phyloP scores from a whole-genome alignment of 202 grass and related monocot genomes.

The Cymbopogon flexuosus region DNA sequence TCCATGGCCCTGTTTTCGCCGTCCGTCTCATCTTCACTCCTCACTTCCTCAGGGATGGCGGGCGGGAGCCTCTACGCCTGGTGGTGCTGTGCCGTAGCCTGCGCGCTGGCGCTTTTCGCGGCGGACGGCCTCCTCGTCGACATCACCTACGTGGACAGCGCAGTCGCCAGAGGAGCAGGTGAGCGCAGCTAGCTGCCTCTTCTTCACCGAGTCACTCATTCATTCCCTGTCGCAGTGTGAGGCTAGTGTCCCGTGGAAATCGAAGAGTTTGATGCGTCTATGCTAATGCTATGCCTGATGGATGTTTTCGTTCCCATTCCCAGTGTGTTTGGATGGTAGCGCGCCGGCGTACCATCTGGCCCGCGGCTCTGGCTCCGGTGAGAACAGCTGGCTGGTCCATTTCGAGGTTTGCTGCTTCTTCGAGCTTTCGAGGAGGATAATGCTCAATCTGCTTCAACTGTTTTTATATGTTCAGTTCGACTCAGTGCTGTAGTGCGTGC shows the following conservation, averaged over 20 bases:
- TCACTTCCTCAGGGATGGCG: conserved; percentile 30
- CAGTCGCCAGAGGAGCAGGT: conserved; percentile 74
- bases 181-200: neutral
- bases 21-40: neutral
- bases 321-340: conserved; percentile 80
- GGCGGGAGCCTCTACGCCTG: neutral
- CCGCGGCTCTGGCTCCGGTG: conserved; percentile 57
- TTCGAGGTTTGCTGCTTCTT: conserved; percentile 48
- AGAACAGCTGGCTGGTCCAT: conserved; percentile 61
- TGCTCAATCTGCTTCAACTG: neutral
- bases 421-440: too few species aligned
- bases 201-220: neutral
- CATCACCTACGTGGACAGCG: conserved; percentile 45
- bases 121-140: conserved; percentile 44
- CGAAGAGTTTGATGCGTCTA: neutral
- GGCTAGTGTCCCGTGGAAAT: neutral
- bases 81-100: conserved; percentile 29
- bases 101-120: conserved; percentile 11
- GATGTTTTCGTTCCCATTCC: neutral
- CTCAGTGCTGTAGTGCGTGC: neutral
- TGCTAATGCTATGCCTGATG: neutral
- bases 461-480: neutral
- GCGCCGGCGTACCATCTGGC: conserved; percentile 58
- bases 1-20: neutral
- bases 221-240: neutral